Conservation (phyloP, 495 filamentous ascomycete genomes). For the Staphylotrichum longicolle region DNA sequence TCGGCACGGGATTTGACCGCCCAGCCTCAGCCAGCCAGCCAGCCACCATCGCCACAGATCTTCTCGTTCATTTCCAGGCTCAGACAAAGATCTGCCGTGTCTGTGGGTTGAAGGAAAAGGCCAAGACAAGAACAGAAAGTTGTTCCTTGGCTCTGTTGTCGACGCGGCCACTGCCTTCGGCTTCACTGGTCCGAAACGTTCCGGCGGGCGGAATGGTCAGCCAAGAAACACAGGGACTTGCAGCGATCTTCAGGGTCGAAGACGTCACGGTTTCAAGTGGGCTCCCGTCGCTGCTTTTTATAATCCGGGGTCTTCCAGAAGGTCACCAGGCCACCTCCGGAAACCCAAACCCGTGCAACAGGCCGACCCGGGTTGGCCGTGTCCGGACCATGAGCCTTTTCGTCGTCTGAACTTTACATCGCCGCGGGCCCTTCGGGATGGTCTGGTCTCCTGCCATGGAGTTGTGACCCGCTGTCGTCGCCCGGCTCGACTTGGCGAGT, state of each 20-base stretch:
- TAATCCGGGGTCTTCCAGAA: slow-evolving; percentile 16
- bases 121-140: no score
- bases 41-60: background rate
- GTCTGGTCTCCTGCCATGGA: background rate
- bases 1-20: background rate
- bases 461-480: no score
- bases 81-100: no score
- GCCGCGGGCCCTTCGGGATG: background rate
- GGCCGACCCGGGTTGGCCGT: background rate
- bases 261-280: slow-evolving; percentile 20
- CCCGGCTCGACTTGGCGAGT: no score
- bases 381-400: background rate
- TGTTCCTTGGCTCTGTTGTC: background rate
- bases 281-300: slow-evolving; percentile 13
- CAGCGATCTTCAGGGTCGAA: slow-evolving; percentile 23
- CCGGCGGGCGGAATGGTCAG: background rate
- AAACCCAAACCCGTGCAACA: slow-evolving; percentile 7
- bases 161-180: background rate
- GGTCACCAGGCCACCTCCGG: slow-evolving; percentile 5
- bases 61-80: background rate
- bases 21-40: background rate
- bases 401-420: background rate
- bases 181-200: slow-evolving; percentile 6
- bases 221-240: slow-evolving; percentile 8
- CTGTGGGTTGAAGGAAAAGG: no score